Percentiles rank a stretch among this genome's conserved stretches.
These are phyloP conservation scores for Stagonosporopsis vannaccii DNA, from an alignment of 2,329 filamentous ascomycete genomes.

Conservation along the genomic window DNA sequence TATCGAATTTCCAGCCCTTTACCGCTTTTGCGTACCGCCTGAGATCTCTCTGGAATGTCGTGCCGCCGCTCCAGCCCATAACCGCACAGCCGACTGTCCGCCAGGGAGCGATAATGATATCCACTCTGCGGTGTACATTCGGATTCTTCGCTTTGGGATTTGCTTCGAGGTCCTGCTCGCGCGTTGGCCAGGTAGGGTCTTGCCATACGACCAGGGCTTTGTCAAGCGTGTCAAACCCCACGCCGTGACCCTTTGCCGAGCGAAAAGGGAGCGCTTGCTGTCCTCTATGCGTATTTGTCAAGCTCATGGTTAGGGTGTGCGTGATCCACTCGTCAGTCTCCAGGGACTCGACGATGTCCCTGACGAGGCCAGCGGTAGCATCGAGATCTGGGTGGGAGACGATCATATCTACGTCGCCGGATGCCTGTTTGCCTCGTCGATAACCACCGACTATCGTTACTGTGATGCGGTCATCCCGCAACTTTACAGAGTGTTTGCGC, in stretches of 20 bases:
- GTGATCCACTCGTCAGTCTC: constrained; percentile 77
- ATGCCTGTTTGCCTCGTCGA: constrained; percentile 74
- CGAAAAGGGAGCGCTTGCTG: constrained; percentile 69
- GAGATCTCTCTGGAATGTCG: constrained; percentile 88
- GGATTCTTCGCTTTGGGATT: constrained; percentile 64
- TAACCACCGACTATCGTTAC: constrained; percentile 80
- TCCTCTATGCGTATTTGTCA: constrained; percentile 73
- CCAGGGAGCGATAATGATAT: constrained; percentile 92
- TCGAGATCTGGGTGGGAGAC: constrained; percentile 77
- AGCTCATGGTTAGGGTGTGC: constrained; percentile 77
- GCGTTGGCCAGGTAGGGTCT: constrained; percentile 61
- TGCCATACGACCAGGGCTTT: constrained; percentile 96
- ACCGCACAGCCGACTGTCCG: constrained; percentile 87
- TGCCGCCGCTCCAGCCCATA: constrained; percentile 86
- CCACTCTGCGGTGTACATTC: constrained; percentile 82
- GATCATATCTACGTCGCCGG: constrained; percentile 86
- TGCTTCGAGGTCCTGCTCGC: constrained; percentile 44
- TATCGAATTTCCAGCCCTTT: constrained; percentile 85
- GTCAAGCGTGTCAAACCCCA: constrained; percentile 86
- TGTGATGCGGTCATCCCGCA: constrained; percentile 64
- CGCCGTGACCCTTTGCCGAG: constrained; percentile 50
- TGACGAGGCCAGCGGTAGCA: constrained; percentile 73
- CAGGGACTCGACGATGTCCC: constrained; percentile 73
- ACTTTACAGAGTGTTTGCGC: constrained; percentile 68
- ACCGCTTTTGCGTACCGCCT: constrained; percentile 78